These are phyloP conservation scores for Serendipita sp. DNA, from an alignment of 768 basidiomycete species.

Conservation along the genomic window DNA sequence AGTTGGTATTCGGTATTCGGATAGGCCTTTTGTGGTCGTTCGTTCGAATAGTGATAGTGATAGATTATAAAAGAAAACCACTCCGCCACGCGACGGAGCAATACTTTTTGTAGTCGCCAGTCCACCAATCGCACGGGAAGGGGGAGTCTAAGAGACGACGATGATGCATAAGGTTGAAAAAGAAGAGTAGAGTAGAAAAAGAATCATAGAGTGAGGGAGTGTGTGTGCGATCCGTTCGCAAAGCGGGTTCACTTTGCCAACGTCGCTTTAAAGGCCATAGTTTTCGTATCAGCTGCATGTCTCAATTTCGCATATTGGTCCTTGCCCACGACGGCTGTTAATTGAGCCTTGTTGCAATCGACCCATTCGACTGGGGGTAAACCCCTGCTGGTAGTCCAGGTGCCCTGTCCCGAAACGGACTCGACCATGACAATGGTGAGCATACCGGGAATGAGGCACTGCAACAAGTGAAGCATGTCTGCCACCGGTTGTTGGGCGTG, in stretches of 20 bases:
- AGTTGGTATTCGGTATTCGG: too few relatives aligned
- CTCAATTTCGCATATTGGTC: slow-evolving; percentile 31
- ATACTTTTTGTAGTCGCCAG: too few relatives aligned
- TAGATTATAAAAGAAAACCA: too few relatives aligned
- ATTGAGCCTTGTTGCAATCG: slow-evolving; percentile 44
- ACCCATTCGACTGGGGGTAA: slow-evolving; percentile 69
- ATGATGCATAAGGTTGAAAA: too few relatives aligned
- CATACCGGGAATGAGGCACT: slow-evolving; percentile 57
- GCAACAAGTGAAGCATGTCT: slow-evolving; percentile 51
- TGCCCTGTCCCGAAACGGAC: slow-evolving; percentile 42
- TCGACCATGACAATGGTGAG: slow-evolving; percentile 59
- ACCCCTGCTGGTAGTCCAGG: slow-evolving; percentile 60
- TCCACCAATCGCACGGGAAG: too few relatives aligned
- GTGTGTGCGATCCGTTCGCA: not conserved
- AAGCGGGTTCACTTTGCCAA: not conserved
- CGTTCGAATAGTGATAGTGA: too few relatives aligned
- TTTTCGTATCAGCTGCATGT: not conserved
- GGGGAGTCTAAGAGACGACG: too few relatives aligned
- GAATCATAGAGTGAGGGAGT: not conserved
- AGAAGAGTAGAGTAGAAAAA: not conserved
- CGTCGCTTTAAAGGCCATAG: not conserved
- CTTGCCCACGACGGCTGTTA: slow-evolving; percentile 59
- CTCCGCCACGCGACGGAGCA: too few relatives aligned
- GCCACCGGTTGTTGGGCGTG: slow-evolving; percentile 52
- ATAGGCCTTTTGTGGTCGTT: too few relatives aligned